phyloP scores from a whole-genome alignment of 2,329 filamentous ascomycete species.

The Sporothrix curviconia region DNA sequence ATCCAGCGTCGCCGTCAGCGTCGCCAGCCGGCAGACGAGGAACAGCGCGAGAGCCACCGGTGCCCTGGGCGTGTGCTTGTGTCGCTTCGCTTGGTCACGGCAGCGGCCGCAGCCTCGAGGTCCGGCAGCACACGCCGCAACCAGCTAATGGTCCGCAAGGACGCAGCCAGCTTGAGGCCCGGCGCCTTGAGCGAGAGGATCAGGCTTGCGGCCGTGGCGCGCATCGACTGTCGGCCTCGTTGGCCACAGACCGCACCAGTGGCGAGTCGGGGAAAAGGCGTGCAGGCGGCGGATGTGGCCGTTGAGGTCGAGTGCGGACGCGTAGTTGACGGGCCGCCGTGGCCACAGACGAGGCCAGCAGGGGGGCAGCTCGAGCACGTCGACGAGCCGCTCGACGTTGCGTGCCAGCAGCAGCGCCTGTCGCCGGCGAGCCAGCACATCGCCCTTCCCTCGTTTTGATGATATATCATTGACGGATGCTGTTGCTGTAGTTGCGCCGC shows the following conservation, averaged over 20 bases:
- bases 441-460: neutral
- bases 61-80: constrained; percentile 16
- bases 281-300: constrained; percentile 87
- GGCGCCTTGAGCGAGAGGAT: constrained; percentile 70
- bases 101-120: constrained; percentile 33
- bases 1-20: constrained; percentile 69
- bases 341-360: constrained; percentile 74
- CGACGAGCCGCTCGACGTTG: constrained; percentile 83
- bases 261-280: constrained; percentile 74
- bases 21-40: constrained; percentile 76
- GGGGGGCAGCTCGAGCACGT: constrained; percentile 82
- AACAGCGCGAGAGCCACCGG: too few relatives aligned
- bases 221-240: constrained; percentile 81
- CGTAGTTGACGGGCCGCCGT: constrained; percentile 66
- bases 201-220: constrained; percentile 78
- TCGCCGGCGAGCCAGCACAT: constrained; percentile 62
- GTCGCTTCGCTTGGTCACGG: constrained; percentile 13
- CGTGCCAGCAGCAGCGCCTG: constrained; percentile 73
- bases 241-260: constrained; percentile 64
- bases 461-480: constrained; percentile 42
- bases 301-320: constrained; percentile 82
- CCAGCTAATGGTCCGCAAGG: constrained; percentile 87
- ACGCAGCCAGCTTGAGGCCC: constrained; percentile 78
- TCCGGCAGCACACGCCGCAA: constrained; percentile 81
- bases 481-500: constrained; percentile 38